Evolutionary conservation across 2,329 filamentous ascomycete genomes (phyloP).

Genomic region (Hypoxylon sp.): DNA sequence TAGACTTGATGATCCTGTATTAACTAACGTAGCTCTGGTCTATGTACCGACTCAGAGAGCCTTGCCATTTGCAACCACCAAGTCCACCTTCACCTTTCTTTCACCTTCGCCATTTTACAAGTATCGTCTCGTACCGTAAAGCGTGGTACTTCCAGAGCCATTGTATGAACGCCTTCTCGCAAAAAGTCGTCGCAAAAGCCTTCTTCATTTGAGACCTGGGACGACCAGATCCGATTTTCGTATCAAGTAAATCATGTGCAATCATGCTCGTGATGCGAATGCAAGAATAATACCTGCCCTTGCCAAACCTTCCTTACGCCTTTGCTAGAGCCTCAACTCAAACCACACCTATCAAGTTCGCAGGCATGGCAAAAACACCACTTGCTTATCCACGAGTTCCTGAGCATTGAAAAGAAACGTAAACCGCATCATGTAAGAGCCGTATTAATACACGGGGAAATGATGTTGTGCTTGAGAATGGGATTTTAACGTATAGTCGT

Average conservation of each 20-base stretch:
- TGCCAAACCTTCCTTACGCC: slow-evolving; percentile 50
- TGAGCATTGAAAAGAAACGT: slow-evolving; percentile 44
- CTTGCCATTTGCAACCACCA: slow-evolving; percentile 29
- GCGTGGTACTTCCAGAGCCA: slow-evolving; percentile 8
- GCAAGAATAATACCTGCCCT: slow-evolving; percentile 48
- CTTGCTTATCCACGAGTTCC: slow-evolving; percentile 50
- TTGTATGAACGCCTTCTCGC: slow-evolving; percentile 22
- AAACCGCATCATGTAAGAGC: slow-evolving; percentile 45
- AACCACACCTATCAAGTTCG: slow-evolving; percentile 42
- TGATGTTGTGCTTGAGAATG: slow-evolving; percentile 21
- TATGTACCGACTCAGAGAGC: slow-evolving; percentile 34
- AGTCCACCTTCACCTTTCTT: slow-evolving; percentile 12
- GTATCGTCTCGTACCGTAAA: slow-evolving; percentile 15
- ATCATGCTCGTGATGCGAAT: slow-evolving; percentile 47
- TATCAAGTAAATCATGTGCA: slow-evolving; percentile 38
- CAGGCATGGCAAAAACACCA: slow-evolving; percentile 47
- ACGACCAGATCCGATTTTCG: slow-evolving; percentile 23
- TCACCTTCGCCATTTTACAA: neutral
- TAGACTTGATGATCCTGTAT: slow-evolving; percentile 45
- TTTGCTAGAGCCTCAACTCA: slow-evolving; percentile 48
- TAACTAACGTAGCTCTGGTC: slow-evolving; percentile 24
- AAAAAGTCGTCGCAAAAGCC: slow-evolving; percentile 14
- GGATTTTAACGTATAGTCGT: slow-evolving; percentile 7
- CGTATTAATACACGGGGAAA: slow-evolving; percentile 50
- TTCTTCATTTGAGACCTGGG: slow-evolving; percentile 34